Evolutionary conservation across 495 filamentous ascomycete genomes (phyloP).

Genomic region (Lophiotrema nucula): DNA sequence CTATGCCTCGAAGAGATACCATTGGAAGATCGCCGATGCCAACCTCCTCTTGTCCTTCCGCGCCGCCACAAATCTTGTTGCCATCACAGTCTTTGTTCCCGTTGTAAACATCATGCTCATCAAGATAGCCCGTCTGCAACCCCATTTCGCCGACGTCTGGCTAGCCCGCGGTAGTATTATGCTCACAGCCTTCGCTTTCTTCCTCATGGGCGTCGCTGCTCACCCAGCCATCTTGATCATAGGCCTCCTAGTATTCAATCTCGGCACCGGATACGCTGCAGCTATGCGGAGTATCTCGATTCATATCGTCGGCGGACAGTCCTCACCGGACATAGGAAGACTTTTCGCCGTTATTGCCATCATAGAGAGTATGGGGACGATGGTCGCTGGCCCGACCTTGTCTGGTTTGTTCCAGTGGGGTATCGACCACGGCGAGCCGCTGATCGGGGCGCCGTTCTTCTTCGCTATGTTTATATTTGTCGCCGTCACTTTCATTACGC

Average conservation of each 20-base stretch:
- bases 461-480: constrained; percentile 13
- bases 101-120: constrained; percentile 30
- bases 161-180: constrained; percentile 40
- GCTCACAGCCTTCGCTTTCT: constrained; percentile 38
- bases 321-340: constrained; percentile 38
- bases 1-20: constrained; percentile 47
- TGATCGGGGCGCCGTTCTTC: constrained; percentile 26
- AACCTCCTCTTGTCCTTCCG: constrained; percentile 46
- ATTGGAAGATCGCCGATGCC: constrained; percentile 46
- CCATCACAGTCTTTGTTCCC: constrained; percentile 41
- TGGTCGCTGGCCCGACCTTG: constrained; percentile 44
- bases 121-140: constrained; percentile 36
- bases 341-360: constrained; percentile 42
- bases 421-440: constrained; percentile 41
- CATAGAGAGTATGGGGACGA: constrained; percentile 36
- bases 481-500: constrained; percentile 10
- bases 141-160: constrained; percentile 39
- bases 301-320: constrained; percentile 40
- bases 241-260: constrained; percentile 39
- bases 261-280: constrained; percentile 41
- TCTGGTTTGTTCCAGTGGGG: constrained; percentile 43
- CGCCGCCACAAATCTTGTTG: constrained; percentile 40
- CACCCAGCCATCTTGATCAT: constrained; percentile 40
- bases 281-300: constrained; percentile 43
- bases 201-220: constrained; percentile 38